Conservation (phyloP, 306 rosid species). For the Trichosanthes truncata region DNA sequence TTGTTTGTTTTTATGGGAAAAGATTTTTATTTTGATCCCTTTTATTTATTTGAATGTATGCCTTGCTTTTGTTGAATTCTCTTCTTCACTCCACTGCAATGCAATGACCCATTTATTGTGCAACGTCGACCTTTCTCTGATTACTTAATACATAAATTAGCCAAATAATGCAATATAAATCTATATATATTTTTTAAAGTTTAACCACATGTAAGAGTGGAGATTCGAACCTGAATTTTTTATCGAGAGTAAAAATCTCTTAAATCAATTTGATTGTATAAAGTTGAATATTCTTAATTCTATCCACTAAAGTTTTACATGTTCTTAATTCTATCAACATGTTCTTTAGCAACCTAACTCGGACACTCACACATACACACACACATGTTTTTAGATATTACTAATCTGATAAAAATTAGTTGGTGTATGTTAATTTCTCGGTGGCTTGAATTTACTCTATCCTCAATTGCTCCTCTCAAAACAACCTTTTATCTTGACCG, state of each 20-base stretch:
- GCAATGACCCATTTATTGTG: not conserved
- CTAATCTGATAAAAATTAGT: not conserved
- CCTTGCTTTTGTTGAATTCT: not conserved
- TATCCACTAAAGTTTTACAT: not conserved
- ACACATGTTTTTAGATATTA: no score
- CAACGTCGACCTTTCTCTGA: not conserved
- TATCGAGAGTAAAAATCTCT: no score
- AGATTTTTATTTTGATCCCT: not conserved
- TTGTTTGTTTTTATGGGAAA: conserved; percentile 12
- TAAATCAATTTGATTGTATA: no score
- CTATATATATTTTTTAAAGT: no score
- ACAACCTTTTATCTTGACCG: not conserved
- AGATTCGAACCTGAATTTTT: no score
- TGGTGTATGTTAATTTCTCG: not conserved
- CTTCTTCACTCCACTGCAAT: not conserved
- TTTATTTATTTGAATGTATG: not conserved
- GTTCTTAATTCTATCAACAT: no score
- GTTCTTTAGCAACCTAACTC: no score
- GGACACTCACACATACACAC: no score
- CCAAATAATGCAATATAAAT: no score
- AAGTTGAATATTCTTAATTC: no score
- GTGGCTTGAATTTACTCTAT: not conserved
- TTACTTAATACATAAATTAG: no score
- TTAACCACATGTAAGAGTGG: no score
- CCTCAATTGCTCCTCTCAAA: not conserved